Base-by-base conservation (phyloP, 2,329 filamentous ascomycete species). In the Clathrospora elynae region DNA sequence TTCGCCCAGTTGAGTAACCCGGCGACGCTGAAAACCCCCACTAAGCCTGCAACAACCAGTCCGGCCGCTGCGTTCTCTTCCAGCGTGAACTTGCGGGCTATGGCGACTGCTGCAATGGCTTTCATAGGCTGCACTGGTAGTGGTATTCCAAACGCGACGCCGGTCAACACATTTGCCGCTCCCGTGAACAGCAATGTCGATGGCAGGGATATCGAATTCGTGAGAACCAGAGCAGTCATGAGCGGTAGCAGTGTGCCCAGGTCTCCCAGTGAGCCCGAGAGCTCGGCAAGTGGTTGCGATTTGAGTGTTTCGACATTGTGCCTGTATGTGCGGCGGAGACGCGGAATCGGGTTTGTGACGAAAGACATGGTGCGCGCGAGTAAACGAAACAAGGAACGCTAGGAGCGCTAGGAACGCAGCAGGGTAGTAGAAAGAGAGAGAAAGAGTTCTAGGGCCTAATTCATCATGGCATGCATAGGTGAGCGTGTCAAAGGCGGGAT, bases 51-150 rank as follows among this genome's bases (percentile, higher is more conserved):
- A 22, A 96, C 90, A 44, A 89, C 87, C 24, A 92, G 80, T 2
- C 92, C 92, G 1, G 90, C 90, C 0, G 88, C 86, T n/a, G 89
- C 82, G 28, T 87, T 91, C 51, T 90, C 81, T 33, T 81, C 80
- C 12, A 84, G 77, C 1, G 81, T 82, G 51, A 88, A 84, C 19
- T 75, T 75, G 8, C 82, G 78, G 5, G 85, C 78, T 44, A 96
- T 88, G n/a, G 90, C 89, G 0, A 95, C 87, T 1, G 91, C 88
- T 5, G 91, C 91, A 48, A 97, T 95, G 24, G 92, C 91, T 78
- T 86, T 87, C 84, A 87, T 87, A 1, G 91, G 91, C 73, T 96
- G 91, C 0, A 96, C 90, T 0, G 91, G 91, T 3, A 96, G 73
- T 2, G 92, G 92, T 26, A 97, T 86, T 5, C 92, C 92, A 61